Evolutionary conservation across 2,329 filamentous ascomycete species (phyloP), one percentile per base, ranked within the genome.

Genomic region (Claviceps paspali): DNA sequence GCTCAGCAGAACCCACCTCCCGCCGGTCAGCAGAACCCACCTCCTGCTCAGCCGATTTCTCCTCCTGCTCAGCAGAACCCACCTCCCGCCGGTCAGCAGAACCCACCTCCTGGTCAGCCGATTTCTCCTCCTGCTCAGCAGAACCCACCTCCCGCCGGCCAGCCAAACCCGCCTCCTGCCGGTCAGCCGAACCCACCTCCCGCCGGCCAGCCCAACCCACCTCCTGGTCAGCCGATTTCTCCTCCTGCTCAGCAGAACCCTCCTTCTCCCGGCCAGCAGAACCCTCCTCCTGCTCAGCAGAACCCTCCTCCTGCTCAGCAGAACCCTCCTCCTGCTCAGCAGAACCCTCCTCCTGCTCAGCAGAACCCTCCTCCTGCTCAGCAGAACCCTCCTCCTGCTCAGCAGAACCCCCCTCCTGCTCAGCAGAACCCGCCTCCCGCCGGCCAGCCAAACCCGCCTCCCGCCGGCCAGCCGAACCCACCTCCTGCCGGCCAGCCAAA

Each of bases 61-160:
- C n/a, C n/a, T 17, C 22, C 55, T 36, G 49, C 57, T 14, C n/a
- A n/a, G n/a, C n/a, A n/a, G n/a, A 14, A 31, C 7, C 6, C 32
- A 10, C 30, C 35, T 8, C 41, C 28, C 14, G 12, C 19, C 35
- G 21, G 23, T 12, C 34, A 41, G 12, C 29, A 31, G 8, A n/a
- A 17, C n/a, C 36, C 39, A 6, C 33, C 41, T 5, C 11, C 21
- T 15, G 14, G 26, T 10, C n/a, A 26, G 1, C 26, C 18, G 9
- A 8, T 27, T 9, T 27, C 43, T 17, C 33, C 33, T n/a, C 41
- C 32, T 19, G 10, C 19, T 35, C n/a, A 27, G n/a, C n/a, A n/a
- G n/a, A n/a, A n/a, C n/a, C n/a, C n/a, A n/a, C n/a, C n/a, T n/a
- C n/a, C n/a, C n/a, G n/a, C n/a, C n/a, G n/a, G n/a, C n/a, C n/a